Evolutionary conservation across 257 asterid genomes (phyloP), one percentile per base, ranked within the genome.

Genomic region (Henckelia pumila): DNA sequence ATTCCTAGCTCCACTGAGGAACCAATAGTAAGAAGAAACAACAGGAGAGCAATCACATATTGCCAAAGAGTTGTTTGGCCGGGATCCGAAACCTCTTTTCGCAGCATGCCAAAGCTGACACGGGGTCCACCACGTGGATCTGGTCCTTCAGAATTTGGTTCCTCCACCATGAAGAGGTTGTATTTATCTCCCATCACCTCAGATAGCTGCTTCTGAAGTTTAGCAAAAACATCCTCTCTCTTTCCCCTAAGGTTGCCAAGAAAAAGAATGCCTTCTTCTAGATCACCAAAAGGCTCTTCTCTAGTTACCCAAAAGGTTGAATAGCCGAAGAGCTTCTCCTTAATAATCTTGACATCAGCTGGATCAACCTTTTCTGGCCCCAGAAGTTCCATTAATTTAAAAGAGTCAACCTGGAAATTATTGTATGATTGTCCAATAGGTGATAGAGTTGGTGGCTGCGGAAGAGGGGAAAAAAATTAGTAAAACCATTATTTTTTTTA

Each of bases 111-210:
- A 81, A 91, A 91, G 84, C 98, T 91, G 78, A 89, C 98, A 40
- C 98, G 89, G 70, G 98, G 95, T 70, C 97, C 98, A 78, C 98
- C 98, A 72, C 94, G 96, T 2, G 98, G 96, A 59, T 91, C 98
- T 66, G 75, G 85, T 73, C 83, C 96, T 74, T 89, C 95, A 55
- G 98, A 87, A 80, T 89, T 81, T 56, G 98, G 98, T 77, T 91
- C 98, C 84, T 91, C 98, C 67, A 89, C 96, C 98, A 91, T 89
- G 79, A 91, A 91, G 50, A 91, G 75, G 69, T 88, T 91, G 83
- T 91, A 91, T 77, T 89, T 91, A 71, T 89, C 92, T 60, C 98
- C 95, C 94, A 82, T 85, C 44, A 84, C 78, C 67, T 87, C 98
- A 52, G 75, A 71, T 73, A 91, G 73, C 73, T 81, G 96, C 76